Evolutionary conservation across 2,329 filamentous ascomycete genomes (phyloP), one percentile per base, ranked within the genome.

Genomic region (Neofusicoccum laricinum): DNA sequence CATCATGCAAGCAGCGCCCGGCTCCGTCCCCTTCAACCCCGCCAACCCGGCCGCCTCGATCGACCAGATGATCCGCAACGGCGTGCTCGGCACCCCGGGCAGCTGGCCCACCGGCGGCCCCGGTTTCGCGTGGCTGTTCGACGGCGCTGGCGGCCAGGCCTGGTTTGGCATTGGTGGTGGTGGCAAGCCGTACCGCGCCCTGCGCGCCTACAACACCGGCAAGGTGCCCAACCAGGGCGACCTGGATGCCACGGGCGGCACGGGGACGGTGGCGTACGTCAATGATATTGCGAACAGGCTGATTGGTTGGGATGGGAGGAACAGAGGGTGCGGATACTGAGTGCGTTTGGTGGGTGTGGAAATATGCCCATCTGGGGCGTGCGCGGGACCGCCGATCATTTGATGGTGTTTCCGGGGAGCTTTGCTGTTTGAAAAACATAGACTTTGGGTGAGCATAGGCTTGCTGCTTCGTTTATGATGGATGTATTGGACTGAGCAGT

Each of bases 201-300:
- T 67, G 12, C 58, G 67, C 46, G 62, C 61, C 6, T 69, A 66
- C 55, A 66, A 69, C 19, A 58, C 45, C 8, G 65, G 55, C 4
- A 55, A 49, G 21, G 50, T 64, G 4, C 11, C 17, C 17, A 50
- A 65, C 7, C 32, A 30, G 32, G 36, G 25, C 10, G 53, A 67
- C 30, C 21, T 66, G 11, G 63, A 68, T 3, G 14, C 45, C 50
- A 63, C 21, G 41, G 53, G 19, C 25, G 61, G 21, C 46, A 53
- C 30, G 58, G 64, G 38, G 40, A 68, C 43, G 36, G 25, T 17
- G 4, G 51, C 61, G 2, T 71, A 68, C 48, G 61, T 69, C n/a
- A 69, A 66, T 32, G 68, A 71, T 63, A 46, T 71, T 17, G 68
- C 68, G 34, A 71, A 71, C 49, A 58, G 69, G 36, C 57, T 71